Percentiles rank a stretch among this genome's conserved stretches.
These are phyloP conservation scores for Heliamphora pulchella DNA, from an alignment of 179 eudicot genomes.

Conservation along the genomic window DNA sequence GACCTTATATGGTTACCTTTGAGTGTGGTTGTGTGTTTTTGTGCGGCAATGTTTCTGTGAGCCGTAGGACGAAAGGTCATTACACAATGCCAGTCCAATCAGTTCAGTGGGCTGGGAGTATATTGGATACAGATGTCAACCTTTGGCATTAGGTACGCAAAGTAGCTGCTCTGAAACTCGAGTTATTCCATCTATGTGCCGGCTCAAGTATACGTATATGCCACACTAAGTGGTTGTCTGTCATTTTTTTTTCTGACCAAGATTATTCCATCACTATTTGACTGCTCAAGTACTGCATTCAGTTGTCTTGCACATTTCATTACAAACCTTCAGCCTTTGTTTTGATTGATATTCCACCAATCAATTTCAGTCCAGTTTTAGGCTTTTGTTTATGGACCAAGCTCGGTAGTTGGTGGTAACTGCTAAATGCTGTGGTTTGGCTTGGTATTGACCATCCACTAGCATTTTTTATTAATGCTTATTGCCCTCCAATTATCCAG, in stretches of 20 bases:
- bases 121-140: neutral
- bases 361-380: neutral
- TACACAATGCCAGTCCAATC: neutral
- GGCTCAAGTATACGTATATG: neutral
- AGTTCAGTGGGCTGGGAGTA: neutral
- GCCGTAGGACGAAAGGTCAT: neutral
- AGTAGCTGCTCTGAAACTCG: neutral
- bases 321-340: neutral
- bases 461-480: neutral
- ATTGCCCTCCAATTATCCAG: neutral
- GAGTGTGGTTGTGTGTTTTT: neutral
- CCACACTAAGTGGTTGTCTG: neutral
- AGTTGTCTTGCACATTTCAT: neutral
- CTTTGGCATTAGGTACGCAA: neutral
- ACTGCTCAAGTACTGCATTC: neutral
- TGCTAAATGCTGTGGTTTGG: neutral
- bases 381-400: neutral
- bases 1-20: neutral
- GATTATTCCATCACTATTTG: neutral
- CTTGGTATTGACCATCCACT: neutral
- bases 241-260: neutral
- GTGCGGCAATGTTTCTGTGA: neutral
- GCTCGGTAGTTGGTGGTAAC: constrained; percentile 2
- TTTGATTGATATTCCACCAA: neutral
- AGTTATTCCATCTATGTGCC: neutral